phyloP scores from a whole-genome alignment of 164 flowering plant species.

The Buxus sempervirens region DNA sequence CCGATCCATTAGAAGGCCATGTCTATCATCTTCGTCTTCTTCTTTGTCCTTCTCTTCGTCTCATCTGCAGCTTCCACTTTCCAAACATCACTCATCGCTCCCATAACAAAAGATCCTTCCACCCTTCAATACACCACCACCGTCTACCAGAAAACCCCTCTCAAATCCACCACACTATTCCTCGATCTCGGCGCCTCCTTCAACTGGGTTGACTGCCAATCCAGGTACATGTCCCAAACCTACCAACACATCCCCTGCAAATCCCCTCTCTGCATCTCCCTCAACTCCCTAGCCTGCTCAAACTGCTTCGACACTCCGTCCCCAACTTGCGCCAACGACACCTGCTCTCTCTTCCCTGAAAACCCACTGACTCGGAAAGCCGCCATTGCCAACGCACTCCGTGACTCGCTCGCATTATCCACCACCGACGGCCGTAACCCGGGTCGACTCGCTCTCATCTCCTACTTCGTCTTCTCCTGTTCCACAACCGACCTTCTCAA shows the following conservation, averaged over 20 bases:
- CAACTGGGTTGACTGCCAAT: slow-evolving; percentile 25
- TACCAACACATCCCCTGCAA: slow-evolving; percentile 24
- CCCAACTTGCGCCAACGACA: slow-evolving; percentile 14
- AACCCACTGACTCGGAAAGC: slow-evolving; percentile 11
- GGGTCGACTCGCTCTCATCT: slow-evolving; percentile 16
- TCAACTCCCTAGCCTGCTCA: slow-evolving; percentile 14
- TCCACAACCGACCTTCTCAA: slow-evolving; percentile 5
- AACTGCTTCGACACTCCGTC: slow-evolving; percentile 9
- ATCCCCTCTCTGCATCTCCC: slow-evolving; percentile 18
- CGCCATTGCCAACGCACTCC: slow-evolving; percentile 5
- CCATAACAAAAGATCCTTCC: slow-evolving; percentile 24
- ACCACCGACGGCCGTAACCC: slow-evolving; percentile 24
- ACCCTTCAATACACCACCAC: slow-evolving; percentile 20
- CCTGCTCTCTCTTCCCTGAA: slow-evolving; percentile 19
- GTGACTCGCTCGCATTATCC: slow-evolving; percentile 14
- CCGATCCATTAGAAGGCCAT: neutral
- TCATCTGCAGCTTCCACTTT: neutral
- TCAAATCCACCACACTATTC: slow-evolving; percentile 19
- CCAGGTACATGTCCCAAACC: slow-evolving; percentile 12
- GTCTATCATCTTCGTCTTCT: neutral
- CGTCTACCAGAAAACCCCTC: slow-evolving; percentile 26
- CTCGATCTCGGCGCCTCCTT: slow-evolving; percentile 29
- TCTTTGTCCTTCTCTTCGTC: neutral
- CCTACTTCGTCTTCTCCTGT: slow-evolving; percentile 24
- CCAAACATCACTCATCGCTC: slow-evolving; percentile 14